Conservation (phyloP, 2,329 filamentous ascomycete species). For the Venturia effusa region DNA sequence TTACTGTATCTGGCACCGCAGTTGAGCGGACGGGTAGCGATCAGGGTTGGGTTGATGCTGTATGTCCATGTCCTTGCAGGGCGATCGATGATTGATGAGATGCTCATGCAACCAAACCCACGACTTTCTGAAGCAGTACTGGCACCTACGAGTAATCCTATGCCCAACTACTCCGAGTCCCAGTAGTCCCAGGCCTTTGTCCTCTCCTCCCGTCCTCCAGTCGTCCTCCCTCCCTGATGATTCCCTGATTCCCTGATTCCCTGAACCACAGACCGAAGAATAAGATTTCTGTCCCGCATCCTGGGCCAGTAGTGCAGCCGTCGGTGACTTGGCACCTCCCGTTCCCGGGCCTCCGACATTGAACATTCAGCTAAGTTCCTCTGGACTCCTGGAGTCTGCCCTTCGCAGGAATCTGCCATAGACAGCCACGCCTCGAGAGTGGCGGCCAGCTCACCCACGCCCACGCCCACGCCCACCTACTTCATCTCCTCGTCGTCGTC, state of each 20-base stretch:
- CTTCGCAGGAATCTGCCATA: background rate
- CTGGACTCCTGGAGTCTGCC: no score
- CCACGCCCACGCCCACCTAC: no score
- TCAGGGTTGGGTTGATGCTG: background rate
- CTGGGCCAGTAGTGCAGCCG: background rate
- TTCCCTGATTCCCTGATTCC: no score
- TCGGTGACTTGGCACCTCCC: background rate
- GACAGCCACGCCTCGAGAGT: background rate
- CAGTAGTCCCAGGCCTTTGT: no score
- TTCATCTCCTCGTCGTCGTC: background rate
- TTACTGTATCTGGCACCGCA: no score
- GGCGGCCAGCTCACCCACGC: background rate
- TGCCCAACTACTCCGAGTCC: no score
- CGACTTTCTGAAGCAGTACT: no score
- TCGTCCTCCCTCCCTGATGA: background rate
- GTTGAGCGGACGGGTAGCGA: background rate
- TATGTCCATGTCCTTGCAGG: constrained; percentile 2
- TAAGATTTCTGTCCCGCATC: background rate
- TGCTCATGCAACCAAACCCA: background rate
- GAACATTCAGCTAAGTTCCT: background rate
- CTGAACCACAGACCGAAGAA: background rate
- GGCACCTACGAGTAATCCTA: no score
- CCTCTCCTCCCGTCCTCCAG: no score
- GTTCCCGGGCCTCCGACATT: background rate
- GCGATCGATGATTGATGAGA: background rate